Evolutionary conservation across 805 yeast genomes (phyloP).

Genomic region (Lipomyces lipofer): DNA sequence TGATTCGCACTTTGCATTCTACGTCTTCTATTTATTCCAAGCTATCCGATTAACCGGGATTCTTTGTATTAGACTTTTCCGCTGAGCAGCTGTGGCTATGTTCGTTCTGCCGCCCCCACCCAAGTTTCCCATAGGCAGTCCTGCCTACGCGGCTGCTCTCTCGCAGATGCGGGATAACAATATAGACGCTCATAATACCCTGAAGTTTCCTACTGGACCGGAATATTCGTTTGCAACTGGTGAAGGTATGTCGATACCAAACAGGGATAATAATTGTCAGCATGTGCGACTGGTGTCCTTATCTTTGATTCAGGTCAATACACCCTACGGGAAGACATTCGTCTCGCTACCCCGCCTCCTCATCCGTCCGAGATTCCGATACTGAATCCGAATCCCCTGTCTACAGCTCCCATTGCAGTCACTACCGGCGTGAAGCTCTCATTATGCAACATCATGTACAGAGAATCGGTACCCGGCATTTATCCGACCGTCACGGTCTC

Average conservation of each 20-base stretch:
- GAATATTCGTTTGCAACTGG: conserved; percentile 36
- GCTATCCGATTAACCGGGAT: no score
- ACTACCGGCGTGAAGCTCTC: conserved; percentile 34
- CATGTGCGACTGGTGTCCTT: neutral
- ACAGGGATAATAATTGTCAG: neutral
- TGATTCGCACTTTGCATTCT: no score
- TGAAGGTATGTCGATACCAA: conserved; percentile 38
- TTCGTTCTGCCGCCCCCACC: conserved; percentile 41
- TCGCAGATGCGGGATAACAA: conserved; percentile 25
- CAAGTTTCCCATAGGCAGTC: conserved; percentile 33
- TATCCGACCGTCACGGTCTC: conserved; percentile 11
- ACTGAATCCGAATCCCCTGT: conserved; percentile 40
- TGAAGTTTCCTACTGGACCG: conserved; percentile 30
- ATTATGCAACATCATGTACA: conserved; percentile 22
- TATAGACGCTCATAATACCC: conserved; percentile 32
- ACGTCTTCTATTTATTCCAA: no score
- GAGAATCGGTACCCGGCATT: conserved; percentile 15
- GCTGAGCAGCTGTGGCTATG: no score
- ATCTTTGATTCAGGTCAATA: conserved; percentile 25
- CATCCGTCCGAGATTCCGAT: conserved; percentile 42
- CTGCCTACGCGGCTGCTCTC: conserved; percentile 31
- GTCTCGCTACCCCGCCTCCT: conserved; percentile 43
- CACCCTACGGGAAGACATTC: conserved; percentile 30
- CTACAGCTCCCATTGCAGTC: conserved; percentile 36
- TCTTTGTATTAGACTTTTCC: no score